Base-by-base conservation (phyloP, 2,329 filamentous ascomycete species). In the Xylariaceae sp. region DNA sequence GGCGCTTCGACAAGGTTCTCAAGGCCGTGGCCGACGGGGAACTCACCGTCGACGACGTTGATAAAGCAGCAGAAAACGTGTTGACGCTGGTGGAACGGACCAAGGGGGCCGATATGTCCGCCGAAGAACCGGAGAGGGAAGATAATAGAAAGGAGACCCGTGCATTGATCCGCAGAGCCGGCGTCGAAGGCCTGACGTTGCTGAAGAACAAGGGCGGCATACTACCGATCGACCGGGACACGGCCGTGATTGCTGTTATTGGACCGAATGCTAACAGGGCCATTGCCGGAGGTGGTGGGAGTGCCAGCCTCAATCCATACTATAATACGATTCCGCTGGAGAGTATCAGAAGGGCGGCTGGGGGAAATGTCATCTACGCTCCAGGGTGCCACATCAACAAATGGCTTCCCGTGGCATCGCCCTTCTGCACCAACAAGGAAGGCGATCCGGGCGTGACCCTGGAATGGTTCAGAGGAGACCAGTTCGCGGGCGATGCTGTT, bases 261-360 rank as follows among this genome's bases (percentile, higher is more conserved):
- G 86, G 86, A 0, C 85, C 85, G 1, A 88, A 88, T 62, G 85
- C 84, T 17, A 86, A 87, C 69, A 76, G 84, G 57, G 82, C 85
- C 0, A 87, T 88, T 63, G 85, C 83, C n/a, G 83, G 82, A 13
- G 86, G 86, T 53, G 86, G 86, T 47, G 86, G 86, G 53, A 88
- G 85, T 67, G 86, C 86, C 15, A 86, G 83, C 63, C 73, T 88
- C 52, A 88, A 88, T 68, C 84, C 86, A 0, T 88, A 88, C 71
- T 88, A 88, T 71, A 85, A 78, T 64, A 86, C 84, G 1, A 77
- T 86, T 8, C 86, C 86, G 0, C 77, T 85, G 2, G 84, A 87
- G 50, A 86, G 85, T 65, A 86, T 88, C 61, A 79, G 75, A 45
- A 75, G 76, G 34, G 75, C 78, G 0, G 77, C 83, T 1, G 74